Percentiles rank a stretch among this genome's conserved stretches.
phyloP scores from a whole-genome alignment of 345 rosid genomes.

The Brassica carinata region DNA sequence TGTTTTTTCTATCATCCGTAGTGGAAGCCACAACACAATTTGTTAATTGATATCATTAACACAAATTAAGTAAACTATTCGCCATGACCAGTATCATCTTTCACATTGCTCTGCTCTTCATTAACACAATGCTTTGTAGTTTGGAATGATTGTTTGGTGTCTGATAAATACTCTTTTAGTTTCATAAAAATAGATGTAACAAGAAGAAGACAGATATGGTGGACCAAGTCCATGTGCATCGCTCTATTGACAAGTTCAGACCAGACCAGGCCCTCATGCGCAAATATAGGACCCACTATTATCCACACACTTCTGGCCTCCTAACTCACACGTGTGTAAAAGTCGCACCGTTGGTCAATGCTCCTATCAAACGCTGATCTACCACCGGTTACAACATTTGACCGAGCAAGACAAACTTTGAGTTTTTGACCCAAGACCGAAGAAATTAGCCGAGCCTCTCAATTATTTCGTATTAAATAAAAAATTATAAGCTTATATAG shows the following conservation, averaged over 20 bases:
- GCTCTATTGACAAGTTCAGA: not conserved
- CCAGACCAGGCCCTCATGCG: not conserved
- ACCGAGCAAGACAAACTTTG: not conserved
- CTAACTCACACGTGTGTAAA: not conserved
- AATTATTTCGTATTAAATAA: not conserved
- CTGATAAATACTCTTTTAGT: not conserved
- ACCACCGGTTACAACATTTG: not conserved
- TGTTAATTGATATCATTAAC: not conserved
- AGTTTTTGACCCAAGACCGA: not conserved
- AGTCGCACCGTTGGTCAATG: not conserved
- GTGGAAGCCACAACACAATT: not conserved
- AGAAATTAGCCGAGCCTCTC: not conserved
- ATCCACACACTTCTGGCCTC: not conserved
- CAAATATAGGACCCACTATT: not conserved
- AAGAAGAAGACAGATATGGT: not conserved
- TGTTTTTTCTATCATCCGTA: not conserved
- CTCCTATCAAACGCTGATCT: not conserved
- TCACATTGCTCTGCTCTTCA: not conserved
- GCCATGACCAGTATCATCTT: not conserved
- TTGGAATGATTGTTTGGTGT: not conserved
- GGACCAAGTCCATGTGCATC: constrained; percentile 2
- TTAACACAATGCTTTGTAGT: not conserved
- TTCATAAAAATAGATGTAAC: not conserved
- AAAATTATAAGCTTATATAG: not conserved
- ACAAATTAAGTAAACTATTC: not conserved